These are phyloP conservation scores for Botrytis deweyae DNA, from an alignment of 2,329 filamentous ascomycete genomes.

Conservation along the genomic window DNA sequence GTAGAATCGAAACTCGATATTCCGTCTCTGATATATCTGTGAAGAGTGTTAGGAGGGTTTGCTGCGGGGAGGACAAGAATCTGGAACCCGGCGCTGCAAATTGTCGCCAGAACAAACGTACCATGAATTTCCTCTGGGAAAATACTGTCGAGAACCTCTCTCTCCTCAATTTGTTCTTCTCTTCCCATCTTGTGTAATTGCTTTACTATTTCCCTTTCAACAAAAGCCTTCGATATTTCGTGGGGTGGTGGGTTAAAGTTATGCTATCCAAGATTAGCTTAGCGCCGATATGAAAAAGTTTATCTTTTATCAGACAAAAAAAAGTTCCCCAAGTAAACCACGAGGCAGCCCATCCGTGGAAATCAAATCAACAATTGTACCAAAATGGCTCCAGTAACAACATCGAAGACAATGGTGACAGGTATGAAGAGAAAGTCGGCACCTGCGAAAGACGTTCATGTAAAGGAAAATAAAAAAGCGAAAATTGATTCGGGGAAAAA, in stretches of 20 bases:
- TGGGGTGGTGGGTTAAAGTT: constrained; percentile 13
- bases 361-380: constrained; percentile 15
- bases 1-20: constrained; percentile 80
- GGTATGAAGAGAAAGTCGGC: constrained; percentile 59
- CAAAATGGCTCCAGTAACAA: constrained; percentile 38
- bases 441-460: constrained; percentile 46
- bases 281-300: constrained; percentile 28
- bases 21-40: constrained; percentile 86
- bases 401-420: constrained; percentile 47
- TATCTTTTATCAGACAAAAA: constrained; percentile 26
- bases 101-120: constrained; percentile 41
- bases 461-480: constrained; percentile 52
- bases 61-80: neutral
- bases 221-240: constrained; percentile 12
- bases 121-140: constrained; percentile 97
- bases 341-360: constrained; percentile 9
- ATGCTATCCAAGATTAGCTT: constrained; percentile 27
- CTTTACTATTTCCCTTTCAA: neutral
- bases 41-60: constrained; percentile 15
- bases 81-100: neutral
- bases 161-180: constrained; percentile 94
- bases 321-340: constrained; percentile 20
- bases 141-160: constrained; percentile 96
- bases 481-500: constrained; percentile 40
- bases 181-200: constrained; percentile 53